A percentile compares a stretch with the other conserved stretches of the same genome.
Evolutionary conservation across 345 rosid species (phyloP).

Genomic region (Euphorbia tirucalli): DNA sequence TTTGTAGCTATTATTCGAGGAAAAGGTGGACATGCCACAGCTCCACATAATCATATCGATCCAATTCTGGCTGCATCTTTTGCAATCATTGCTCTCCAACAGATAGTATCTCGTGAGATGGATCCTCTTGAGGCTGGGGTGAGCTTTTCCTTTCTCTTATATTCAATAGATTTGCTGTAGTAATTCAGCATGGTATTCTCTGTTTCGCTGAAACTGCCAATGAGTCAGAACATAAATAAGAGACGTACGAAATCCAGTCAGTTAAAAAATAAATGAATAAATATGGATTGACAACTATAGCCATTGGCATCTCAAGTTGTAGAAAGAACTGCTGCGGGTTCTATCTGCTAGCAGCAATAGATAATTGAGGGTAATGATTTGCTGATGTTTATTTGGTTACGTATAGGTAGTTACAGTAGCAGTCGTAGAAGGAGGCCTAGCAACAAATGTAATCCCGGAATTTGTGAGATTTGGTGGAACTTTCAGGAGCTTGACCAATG

Average conservation of each 20-base stretch:
- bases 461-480: conserved; percentile 56
- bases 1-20: conserved; percentile 54
- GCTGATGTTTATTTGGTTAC: neutral
- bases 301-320: too few species aligned
- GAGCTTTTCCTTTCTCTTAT: conserved; percentile 14
- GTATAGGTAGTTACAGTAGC: conserved; percentile 64
- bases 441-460: conserved; percentile 57
- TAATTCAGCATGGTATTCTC: too few species aligned
- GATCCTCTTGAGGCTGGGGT: conserved; percentile 69
- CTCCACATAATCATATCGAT: conserved; percentile 50
- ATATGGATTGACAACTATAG: too few species aligned
- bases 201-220: too few species aligned
- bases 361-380: too few species aligned
- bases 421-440: conserved; percentile 56
- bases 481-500: conserved; percentile 52
- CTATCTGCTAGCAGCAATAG: too few species aligned
- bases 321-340: too few species aligned
- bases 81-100: conserved; percentile 61
- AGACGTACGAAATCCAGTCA: too few species aligned
- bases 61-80: conserved; percentile 68
- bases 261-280: too few species aligned
- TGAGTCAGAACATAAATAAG: too few species aligned
- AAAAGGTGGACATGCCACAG: conserved; percentile 60
- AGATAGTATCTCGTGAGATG: conserved; percentile 64
- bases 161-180: too few species aligned